A percentile compares a stretch with the other conserved stretches of the same genome.
Evolutionary conservation across 208 protist species (phyloP).

Genomic region (Tritrichomonas foetus): DNA sequence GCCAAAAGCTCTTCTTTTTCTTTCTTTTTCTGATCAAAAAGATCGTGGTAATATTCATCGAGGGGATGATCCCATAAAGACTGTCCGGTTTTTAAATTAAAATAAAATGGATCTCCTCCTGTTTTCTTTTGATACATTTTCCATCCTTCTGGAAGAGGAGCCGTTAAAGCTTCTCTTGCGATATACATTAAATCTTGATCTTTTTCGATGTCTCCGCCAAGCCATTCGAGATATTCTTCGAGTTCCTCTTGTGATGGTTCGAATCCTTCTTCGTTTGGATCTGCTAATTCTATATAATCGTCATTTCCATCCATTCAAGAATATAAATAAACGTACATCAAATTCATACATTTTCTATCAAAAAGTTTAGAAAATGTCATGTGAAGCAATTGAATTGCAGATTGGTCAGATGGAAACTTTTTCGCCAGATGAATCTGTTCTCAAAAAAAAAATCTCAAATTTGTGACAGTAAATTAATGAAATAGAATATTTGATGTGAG

Average conservation of each 20-base stretch:
- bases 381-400: too few relatives aligned
- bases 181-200: constrained; percentile 22
- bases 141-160: background rate
- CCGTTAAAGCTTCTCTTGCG: background rate
- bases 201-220: background rate
- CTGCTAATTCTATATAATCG: background rate
- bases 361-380: too few relatives aligned
- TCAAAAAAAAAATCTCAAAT: too few relatives aligned
- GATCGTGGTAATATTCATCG: background rate
- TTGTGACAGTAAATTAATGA: too few relatives aligned
- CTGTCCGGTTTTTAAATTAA: background rate
- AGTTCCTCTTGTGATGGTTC: background rate
- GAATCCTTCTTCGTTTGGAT: background rate
- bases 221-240: background rate
- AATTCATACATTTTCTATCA: too few relatives aligned
- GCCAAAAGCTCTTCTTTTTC: background rate
- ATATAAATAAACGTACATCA: too few relatives aligned
- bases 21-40: background rate
- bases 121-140: background rate
- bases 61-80: constrained; percentile 40
- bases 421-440: too few relatives aligned
- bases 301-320: too few relatives aligned
- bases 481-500: too few relatives aligned
- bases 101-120: constrained; percentile 38
- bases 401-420: too few relatives aligned